Base-by-base conservation (phyloP, 164 flowering plant genomes). In the Annona squamosa region DNA sequence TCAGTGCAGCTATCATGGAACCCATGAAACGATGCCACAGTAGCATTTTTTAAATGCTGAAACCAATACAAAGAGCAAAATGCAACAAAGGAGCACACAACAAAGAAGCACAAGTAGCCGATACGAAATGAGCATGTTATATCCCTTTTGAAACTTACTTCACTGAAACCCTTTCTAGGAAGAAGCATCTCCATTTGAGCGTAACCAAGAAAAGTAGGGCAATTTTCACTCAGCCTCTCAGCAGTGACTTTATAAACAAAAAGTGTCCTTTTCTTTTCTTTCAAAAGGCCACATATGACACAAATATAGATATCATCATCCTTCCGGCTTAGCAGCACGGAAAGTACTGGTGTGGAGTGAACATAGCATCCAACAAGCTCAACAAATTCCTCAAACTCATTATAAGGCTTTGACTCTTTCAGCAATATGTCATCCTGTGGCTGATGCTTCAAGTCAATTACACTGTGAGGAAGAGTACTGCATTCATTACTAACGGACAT, bases 161-260 rank as follows among this genome's bases (percentile, higher is more conserved):
- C 82, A 61, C 83, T 85, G 75, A 73, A 79, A 12, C 65, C 71
- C 76, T 79, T 79, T 68, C 75, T 77, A 18, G 76, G 76, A 75
- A 37, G 26, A 16, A 89, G 97, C 72, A 87, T 77, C 19, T 47
- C 64, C 17, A 89, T 77, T 69, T 85, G 68, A 57, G 90, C 76
- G 65, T 91, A 84, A 71, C 97, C 97, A 82, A 90, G 67, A 75
- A 90, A 85, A 74, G 85, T 82, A 79, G 98, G 99, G 75, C 78
- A 76, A 12, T 90, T 93, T 71, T 43, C 71, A 5, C 63, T 77
- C 72, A 83, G 76, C 67, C 77, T 87, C 48, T 76, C 68, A 48
- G 72, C 73, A 64, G 79, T 75, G 61, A 90, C 56, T 75, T 81
- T 90, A 86, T 93, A 92, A 44, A 90, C 65, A 71, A 91, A 89